Conservation (phyloP, 495 filamentous ascomycete species). For the Podospora sp. region DNA sequence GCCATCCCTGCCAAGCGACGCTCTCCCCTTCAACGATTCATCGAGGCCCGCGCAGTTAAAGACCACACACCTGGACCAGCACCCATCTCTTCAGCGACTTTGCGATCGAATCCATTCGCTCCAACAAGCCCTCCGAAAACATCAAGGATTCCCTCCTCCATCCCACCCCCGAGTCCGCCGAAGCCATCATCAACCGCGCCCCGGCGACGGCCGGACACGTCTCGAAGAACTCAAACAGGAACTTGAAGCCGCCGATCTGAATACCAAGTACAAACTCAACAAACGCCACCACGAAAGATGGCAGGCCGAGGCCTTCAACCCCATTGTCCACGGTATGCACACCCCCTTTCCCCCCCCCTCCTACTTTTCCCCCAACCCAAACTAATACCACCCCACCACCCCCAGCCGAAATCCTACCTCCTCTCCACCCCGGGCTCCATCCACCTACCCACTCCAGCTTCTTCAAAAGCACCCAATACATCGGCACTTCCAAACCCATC, state of each 20-base stretch:
- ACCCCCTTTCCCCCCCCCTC: no score
- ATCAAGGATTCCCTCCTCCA: not conserved
- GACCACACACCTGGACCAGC: constrained; percentile 21
- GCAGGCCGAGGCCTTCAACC: no score
- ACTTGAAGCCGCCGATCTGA: constrained; percentile 10
- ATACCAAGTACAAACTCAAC: constrained; percentile 11
- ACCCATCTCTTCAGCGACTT: constrained; percentile 19
- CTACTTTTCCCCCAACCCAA: not conserved
- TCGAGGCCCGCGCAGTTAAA: constrained; percentile 11
- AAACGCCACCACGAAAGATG: not conserved
- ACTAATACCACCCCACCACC: not conserved
- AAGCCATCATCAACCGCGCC: constrained; percentile 17
- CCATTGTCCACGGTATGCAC: no score
- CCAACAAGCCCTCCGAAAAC: not conserved
- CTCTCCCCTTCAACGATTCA: constrained; percentile 15
- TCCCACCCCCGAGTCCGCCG: constrained; percentile 7
- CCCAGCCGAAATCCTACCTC: constrained; percentile 27
- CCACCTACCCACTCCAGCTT: constrained; percentile 21
- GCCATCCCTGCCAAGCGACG: constrained; percentile 5
- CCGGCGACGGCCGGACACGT: not conserved
- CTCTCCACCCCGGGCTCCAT: constrained; percentile 17
- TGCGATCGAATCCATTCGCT: constrained; percentile 9
- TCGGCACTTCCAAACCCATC: constrained; percentile 32
- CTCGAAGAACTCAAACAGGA: not conserved
- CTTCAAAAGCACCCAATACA: constrained; percentile 31